Conservation (phyloP, 768 basidiomycete genomes). For the Hypsizygus marmoreus region DNA sequence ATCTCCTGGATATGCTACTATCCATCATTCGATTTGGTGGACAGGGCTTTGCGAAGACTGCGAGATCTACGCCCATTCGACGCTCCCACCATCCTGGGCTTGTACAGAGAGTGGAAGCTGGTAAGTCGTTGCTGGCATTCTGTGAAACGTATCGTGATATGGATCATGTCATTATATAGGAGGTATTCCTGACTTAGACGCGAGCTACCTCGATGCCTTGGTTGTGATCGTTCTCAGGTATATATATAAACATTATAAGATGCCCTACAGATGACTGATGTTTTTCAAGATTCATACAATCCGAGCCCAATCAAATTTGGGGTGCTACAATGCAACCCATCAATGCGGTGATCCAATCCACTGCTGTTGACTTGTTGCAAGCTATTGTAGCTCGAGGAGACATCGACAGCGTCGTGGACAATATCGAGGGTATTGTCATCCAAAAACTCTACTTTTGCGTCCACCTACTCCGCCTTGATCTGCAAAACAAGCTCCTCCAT, state of each 20-base stretch:
- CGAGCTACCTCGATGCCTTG: constrained; percentile 76
- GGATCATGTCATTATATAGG: constrained; percentile 23
- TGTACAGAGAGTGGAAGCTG: constrained; percentile 56
- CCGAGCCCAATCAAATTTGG: constrained; percentile 63
- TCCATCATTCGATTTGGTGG: constrained; percentile 86
- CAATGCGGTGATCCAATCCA: constrained; percentile 71
- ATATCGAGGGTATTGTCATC: constrained; percentile 70
- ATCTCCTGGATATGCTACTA: constrained; percentile 77
- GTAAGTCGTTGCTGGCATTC: constrained; percentile 37
- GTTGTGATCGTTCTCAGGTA: constrained; percentile 76
- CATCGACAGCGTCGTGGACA: constrained; percentile 60
- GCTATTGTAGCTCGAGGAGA: constrained; percentile 82
- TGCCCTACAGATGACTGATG: constrained; percentile 2
- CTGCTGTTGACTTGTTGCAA: constrained; percentile 81
- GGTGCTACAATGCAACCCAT: constrained; percentile 55
- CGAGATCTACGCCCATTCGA: constrained; percentile 62
- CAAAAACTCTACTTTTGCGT: constrained; percentile 76
- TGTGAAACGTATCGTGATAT: constrained; percentile 6
- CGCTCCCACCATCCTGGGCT: constrained; percentile 68
- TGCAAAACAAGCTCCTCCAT: constrained; percentile 93
- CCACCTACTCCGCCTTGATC: constrained; percentile 69
- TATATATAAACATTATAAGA: constrained; percentile 20
- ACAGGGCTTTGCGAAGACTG: constrained; percentile 80
- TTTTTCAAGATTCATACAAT: constrained; percentile 64
- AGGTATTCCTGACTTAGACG: constrained; percentile 49